phyloP scores from a whole-genome alignment of 768 basidiomycete species.

The Crassisporium funariophilum region DNA sequence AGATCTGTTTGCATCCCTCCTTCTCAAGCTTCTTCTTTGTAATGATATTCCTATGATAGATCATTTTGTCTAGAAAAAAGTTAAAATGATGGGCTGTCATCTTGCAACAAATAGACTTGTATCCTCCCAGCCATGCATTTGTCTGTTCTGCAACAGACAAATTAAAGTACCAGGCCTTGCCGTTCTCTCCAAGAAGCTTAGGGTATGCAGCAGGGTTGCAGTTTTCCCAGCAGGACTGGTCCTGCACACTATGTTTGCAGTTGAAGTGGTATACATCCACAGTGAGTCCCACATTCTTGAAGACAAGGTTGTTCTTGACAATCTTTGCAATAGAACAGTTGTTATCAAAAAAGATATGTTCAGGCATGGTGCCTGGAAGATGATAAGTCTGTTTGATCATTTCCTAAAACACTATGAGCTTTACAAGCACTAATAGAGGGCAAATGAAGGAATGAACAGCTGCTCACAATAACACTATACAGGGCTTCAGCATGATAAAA shows the following conservation, averaged over 20 bases:
- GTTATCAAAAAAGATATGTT: conserved; percentile 32
- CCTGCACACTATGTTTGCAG: conserved; percentile 1
- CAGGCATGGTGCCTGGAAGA: conserved; percentile 14
- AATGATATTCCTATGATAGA: conserved; percentile 20
- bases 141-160: conserved; percentile 22
- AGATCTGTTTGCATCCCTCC: neutral
- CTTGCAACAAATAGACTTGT: conserved; percentile 26
- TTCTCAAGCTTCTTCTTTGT: conserved; percentile 5
- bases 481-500: conserved; percentile 27
- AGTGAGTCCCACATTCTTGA: neutral
- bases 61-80: conserved; percentile 39
- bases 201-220: conserved; percentile 8
- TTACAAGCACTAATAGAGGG: neutral
- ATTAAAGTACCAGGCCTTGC: conserved; percentile 19
- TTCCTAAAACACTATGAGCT: conserved; percentile 6
- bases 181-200: conserved; percentile 7
- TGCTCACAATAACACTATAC: conserved; percentile 20
- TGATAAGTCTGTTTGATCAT: conserved; percentile 19
- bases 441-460: conserved; percentile 9
- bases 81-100: conserved; percentile 27
- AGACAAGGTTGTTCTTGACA: neutral
- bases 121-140: conserved; percentile 25
- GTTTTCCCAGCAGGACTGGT: neutral
- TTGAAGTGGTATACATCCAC: conserved; percentile 6
- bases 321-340: conserved; percentile 22